These are phyloP conservation scores for Rugosomyces carneus DNA, from an alignment of 1,284 basidiomycete genomes.

Conservation along the genomic window DNA sequence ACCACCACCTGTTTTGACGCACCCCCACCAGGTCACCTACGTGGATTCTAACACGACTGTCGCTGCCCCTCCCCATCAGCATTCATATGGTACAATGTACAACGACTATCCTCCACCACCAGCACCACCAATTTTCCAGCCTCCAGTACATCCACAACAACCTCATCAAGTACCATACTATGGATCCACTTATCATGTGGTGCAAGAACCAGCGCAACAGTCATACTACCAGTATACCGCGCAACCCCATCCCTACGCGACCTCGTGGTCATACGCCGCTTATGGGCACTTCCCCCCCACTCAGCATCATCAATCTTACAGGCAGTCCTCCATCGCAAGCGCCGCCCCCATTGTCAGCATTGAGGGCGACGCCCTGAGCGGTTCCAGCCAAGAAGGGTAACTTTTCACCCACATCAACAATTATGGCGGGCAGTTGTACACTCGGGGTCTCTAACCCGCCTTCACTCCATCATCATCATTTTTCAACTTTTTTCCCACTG, in stretches of 20 bases:
- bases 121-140: constrained; percentile 10
- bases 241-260: constrained; percentile 11
- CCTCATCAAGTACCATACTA: no score
- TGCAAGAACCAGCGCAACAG: constrained; percentile 1
- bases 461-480: constrained; percentile 9
- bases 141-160: no score
- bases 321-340: constrained; percentile 17
- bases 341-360: background rate
- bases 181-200: no score
- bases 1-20: background rate
- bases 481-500: background rate
- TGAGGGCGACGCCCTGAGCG: background rate
- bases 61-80: constrained; percentile 3
- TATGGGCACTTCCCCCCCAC: background rate
- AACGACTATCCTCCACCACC: constrained; percentile 5
- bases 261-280: constrained; percentile 9
- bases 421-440: constrained; percentile 15
- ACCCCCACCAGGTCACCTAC: constrained; percentile 1
- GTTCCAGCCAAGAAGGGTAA: constrained; percentile 6
- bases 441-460: constrained; percentile 18
- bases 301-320: constrained; percentile 1
- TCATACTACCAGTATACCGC: constrained; percentile 14
- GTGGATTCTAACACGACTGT: constrained; percentile 9
- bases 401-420: background rate
- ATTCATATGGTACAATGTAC: constrained; percentile 10